Base-by-base conservation (phyloP, 305 asterid species). In the Nicotiana rustica region DNA sequence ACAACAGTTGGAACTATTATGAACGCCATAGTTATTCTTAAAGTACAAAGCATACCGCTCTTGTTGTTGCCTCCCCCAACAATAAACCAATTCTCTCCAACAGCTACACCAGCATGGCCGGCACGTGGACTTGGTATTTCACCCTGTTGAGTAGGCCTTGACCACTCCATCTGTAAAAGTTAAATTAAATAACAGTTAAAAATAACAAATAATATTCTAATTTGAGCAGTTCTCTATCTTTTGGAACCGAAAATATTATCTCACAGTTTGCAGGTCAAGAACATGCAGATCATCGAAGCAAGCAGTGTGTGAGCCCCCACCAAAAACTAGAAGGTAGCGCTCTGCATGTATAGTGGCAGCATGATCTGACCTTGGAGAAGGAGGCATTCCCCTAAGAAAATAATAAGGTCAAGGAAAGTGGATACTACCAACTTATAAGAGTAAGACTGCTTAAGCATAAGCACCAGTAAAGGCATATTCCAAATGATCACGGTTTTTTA, bases 311-410 rank as follows among this genome's bases (percentile, higher is more conserved):
- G 99, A 94, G 73, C 97, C 97, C 85, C 99, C 99, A 61, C 98
- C 99, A 88, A 95, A 95, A 83, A 96, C 91, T 85, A 95, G 98
- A 86, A 96, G 97, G 91, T 92, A 95, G 55, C 97, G 95, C 83
- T 93, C 99, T 49, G 97, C 98, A 89, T 96, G 98, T 78, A 95
- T 93, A 61, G 98, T 98, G 82, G 99, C 97, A 82, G 98, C 91
- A 91, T 96, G 99, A 89, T 95, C 99, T 49, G 99, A 93, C 88
- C 99, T 92, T 82, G 98, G 98, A 86, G 99, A 92, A 86, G 99
- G 99, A 41, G 97, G 84, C 87, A 90, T 86, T 21, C 98, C 98
- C 92, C 99, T 96, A 81, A 56, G 31, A 57, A 85, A 66, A 82
- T 44, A 56, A 31, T 52, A 2, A 35, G 10, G 31, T 76, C 66